phyloP scores from a whole-genome alignment of 2,329 filamentous ascomycete genomes.

The Fusarium longipes region DNA sequence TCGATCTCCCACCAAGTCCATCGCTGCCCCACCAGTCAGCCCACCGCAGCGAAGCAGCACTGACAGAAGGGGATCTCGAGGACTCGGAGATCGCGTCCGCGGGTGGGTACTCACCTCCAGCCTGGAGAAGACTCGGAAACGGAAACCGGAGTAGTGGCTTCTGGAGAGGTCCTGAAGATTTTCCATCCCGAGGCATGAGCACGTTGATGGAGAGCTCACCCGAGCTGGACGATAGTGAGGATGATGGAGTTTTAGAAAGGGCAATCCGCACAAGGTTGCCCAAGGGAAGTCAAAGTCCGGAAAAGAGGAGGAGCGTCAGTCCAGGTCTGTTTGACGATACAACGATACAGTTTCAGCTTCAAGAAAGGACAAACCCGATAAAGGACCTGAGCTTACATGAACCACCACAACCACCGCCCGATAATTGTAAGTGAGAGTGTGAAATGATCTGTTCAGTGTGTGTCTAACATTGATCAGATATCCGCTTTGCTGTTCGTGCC shows the following conservation, averaged over 20 bases:
- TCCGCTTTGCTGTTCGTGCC: constrained; percentile 86
- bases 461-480: constrained; percentile 65
- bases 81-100: constrained; percentile 60
- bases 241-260: constrained; percentile 59
- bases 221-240: constrained; percentile 48
- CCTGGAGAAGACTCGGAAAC: constrained; percentile 71
- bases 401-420: constrained; percentile 47
- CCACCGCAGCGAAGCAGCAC: constrained; percentile 51
- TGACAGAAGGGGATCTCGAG: constrained; percentile 54
- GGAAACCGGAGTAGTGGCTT: constrained; percentile 68
- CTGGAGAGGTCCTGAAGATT: constrained; percentile 67
- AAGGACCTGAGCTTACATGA: constrained; percentile 39
- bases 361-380: constrained; percentile 43
- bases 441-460: neutral
- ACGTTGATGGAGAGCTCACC: constrained; percentile 41
- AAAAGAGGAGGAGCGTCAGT: constrained; percentile 60
- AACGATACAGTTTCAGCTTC: constrained; percentile 52
- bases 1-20: constrained; percentile 61
- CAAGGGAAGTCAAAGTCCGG: constrained; percentile 66
- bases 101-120: constrained; percentile 70
- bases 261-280: constrained; percentile 67
- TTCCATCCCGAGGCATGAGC: constrained; percentile 54
- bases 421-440: constrained; percentile 62
- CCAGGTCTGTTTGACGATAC: constrained; percentile 59
- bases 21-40: constrained; percentile 50